phyloP scores from a whole-genome alignment of 2,329 filamentous ascomycete genomes.

The Cryphonectria nitschkei region DNA sequence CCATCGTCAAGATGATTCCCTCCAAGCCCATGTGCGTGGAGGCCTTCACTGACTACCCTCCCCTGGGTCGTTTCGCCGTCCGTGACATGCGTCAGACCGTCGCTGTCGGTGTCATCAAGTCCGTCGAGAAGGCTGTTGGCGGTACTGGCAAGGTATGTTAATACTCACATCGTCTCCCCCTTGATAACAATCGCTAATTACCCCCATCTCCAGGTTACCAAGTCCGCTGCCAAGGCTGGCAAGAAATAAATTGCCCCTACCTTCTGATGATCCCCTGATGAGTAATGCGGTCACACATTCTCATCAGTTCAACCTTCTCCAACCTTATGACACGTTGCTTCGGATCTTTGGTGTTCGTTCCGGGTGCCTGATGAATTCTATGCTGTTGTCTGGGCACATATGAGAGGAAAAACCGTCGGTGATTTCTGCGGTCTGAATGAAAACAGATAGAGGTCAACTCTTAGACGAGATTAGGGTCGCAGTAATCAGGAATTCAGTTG shows the following conservation, averaged over 20 bases:
- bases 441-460: slow-evolving; percentile 40
- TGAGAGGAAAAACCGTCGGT: slow-evolving; percentile 38
- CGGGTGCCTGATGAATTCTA: slow-evolving; percentile 33
- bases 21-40: slow-evolving; percentile 99
- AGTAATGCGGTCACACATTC: slow-evolving; percentile 22
- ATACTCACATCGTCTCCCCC: slow-evolving; percentile 13
- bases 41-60: slow-evolving; percentile 99
- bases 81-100: slow-evolving; percentile 96
- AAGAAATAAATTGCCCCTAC: slow-evolving; percentile 66
- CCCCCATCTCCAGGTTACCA: slow-evolving; percentile 53
- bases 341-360: slow-evolving; percentile 33
- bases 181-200: slow-evolving; percentile 35
- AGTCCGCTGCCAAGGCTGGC: slow-evolving; percentile 72
- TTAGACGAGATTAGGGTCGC: slow-evolving; percentile 37
- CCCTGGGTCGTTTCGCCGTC: slow-evolving; percentile 99
- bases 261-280: slow-evolving; percentile 24
- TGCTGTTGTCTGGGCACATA: slow-evolving; percentile 38
- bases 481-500: slow-evolving; percentile 30
- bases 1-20: slow-evolving; percentile 99
- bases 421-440: slow-evolving; percentile 38
- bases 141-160: slow-evolving; percentile 57
- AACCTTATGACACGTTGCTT: slow-evolving; percentile 30
- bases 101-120: slow-evolving; percentile 94
- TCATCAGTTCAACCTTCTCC: slow-evolving; percentile 26
- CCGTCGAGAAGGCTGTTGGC: slow-evolving; percentile 67